Percentiles rank a stretch among this genome's conserved stretches.
phyloP scores from a whole-genome alignment of 768 basidiomycete genomes.

The Tulasnella sp. region DNA sequence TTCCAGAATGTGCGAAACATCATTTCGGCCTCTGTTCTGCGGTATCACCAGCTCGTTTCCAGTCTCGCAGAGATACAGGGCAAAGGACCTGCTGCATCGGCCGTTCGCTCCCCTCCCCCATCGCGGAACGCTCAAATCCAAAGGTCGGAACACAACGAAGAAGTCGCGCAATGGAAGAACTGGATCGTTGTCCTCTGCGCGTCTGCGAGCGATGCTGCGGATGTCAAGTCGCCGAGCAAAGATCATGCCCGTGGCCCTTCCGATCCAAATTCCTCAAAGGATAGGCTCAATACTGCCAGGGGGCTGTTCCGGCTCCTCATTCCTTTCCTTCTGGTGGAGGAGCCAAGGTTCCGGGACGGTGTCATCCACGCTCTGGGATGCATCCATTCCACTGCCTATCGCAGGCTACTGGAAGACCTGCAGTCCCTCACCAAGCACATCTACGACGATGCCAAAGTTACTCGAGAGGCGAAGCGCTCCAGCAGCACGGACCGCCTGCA shows the following conservation, averaged over 20 bases:
- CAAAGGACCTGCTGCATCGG: conserved; percentile 37
- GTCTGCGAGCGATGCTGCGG: conserved; percentile 52
- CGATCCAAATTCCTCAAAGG: conserved; percentile 64
- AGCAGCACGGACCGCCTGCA: conserved; percentile 68
- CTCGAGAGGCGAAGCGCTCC: conserved; percentile 39
- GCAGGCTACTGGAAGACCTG: conserved; percentile 72
- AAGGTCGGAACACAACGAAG: background rate
- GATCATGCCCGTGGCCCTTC: conserved; percentile 61
- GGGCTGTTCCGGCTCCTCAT: conserved; percentile 76
- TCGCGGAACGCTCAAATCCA: conserved; percentile 3
- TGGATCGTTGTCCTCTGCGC: conserved; percentile 80
- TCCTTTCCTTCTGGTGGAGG: conserved; percentile 79
- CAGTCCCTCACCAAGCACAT: conserved; percentile 70
- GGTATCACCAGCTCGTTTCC: conserved; percentile 60
- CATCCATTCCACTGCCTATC: conserved; percentile 64
- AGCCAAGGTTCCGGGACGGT: conserved; percentile 68
- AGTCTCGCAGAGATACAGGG: conserved; percentile 60
- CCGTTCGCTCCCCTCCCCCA: conserved; percentile 22
- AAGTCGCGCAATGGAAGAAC: conserved; percentile 64
- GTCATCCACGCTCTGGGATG: conserved; percentile 83
- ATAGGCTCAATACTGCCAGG: conserved; percentile 67
- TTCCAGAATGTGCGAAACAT: conserved; percentile 47
- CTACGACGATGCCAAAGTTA: conserved; percentile 57
- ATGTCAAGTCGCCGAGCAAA: conserved; percentile 44
- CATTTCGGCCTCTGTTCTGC: conserved; percentile 52